Evolutionary conservation across 345 rosid species (phyloP).

Genomic region (Erucastrum elatum): DNA sequence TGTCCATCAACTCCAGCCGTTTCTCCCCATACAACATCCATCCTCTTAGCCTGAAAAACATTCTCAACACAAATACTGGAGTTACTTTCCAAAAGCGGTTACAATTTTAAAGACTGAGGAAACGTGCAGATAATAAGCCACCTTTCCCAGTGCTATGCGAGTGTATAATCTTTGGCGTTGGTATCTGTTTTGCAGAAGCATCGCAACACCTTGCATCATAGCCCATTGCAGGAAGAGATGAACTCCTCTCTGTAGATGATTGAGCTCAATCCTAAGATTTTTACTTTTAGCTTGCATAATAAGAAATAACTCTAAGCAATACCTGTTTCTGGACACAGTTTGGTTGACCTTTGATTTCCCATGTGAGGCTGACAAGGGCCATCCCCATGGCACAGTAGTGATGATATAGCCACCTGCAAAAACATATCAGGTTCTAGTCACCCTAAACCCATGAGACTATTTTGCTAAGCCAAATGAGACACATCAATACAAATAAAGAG

Average conservation of each 20-base stretch:
- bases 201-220: slow-evolving; percentile 98
- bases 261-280: slow-evolving; percentile 20
- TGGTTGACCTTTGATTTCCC: slow-evolving; percentile 99
- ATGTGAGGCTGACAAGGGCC: slow-evolving; percentile 98
- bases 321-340: slow-evolving; percentile 96
- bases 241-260: slow-evolving; percentile 81
- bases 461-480: background rate
- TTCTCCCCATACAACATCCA: slow-evolving; percentile 99
- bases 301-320: slow-evolving; percentile 28
- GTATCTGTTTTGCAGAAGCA: slow-evolving; percentile 98
- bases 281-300: slow-evolving; percentile 12
- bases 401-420: slow-evolving; percentile 97
- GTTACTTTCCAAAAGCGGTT: background rate
- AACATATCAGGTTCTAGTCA: slow-evolving; percentile 24
- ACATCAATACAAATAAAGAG: background rate
- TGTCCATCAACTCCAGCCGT: slow-evolving; percentile 98
- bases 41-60: slow-evolving; percentile 80
- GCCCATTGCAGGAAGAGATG: slow-evolving; percentile 99
- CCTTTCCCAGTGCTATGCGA: slow-evolving; percentile 98
- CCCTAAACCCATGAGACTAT: background rate
- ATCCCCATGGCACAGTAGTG: slow-evolving; percentile 94
- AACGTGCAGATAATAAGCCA: slow-evolving; percentile 26
- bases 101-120: background rate
- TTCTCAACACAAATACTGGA: background rate
- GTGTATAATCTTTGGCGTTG: slow-evolving; percentile 99